Conservation (phyloP, 148 eudicot genomes). For the Camellia granthamiana region DNA sequence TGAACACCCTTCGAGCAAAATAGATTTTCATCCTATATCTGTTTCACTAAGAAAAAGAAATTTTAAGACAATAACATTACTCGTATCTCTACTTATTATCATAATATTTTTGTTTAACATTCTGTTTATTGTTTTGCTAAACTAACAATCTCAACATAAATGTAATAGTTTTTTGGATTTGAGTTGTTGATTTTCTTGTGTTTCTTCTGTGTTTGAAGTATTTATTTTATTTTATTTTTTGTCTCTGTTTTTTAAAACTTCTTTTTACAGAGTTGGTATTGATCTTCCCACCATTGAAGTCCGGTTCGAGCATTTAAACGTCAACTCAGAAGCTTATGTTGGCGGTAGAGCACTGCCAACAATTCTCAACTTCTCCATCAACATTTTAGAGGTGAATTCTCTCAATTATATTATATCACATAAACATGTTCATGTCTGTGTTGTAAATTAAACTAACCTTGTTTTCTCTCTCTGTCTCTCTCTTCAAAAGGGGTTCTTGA, state of each 20-base stretch:
- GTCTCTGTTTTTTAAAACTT: not conserved
- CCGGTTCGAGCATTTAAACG: constrained; percentile 62
- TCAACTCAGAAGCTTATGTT: constrained; percentile 57
- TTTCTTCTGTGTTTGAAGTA: not conserved
- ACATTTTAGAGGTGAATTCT: constrained; percentile 53
- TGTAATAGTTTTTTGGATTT: not conserved
- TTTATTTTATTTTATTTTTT: not conserved
- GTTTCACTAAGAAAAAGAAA: no score
- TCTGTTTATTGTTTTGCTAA: no score
- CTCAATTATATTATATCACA: not conserved
- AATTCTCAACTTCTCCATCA: constrained; percentile 56
- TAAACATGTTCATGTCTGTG: not conserved
- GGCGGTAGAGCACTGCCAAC: constrained; percentile 80
- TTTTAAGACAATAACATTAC: no score
- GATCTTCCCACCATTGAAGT: constrained; percentile 81
- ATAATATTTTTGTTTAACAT: no score
- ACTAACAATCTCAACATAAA: no score
- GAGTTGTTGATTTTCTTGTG: not conserved
- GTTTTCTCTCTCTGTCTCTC: not conserved
- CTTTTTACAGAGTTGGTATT: constrained; percentile 54
- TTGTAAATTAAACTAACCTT: not conserved
- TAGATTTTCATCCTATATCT: no score
- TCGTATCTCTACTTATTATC: no score
- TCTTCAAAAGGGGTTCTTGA: constrained; percentile 26
- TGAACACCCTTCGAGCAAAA: no score